Evolutionary conservation across 1,284 basidiomycete genomes (phyloP).

Genomic region (Macrocystidia cucumis): DNA sequence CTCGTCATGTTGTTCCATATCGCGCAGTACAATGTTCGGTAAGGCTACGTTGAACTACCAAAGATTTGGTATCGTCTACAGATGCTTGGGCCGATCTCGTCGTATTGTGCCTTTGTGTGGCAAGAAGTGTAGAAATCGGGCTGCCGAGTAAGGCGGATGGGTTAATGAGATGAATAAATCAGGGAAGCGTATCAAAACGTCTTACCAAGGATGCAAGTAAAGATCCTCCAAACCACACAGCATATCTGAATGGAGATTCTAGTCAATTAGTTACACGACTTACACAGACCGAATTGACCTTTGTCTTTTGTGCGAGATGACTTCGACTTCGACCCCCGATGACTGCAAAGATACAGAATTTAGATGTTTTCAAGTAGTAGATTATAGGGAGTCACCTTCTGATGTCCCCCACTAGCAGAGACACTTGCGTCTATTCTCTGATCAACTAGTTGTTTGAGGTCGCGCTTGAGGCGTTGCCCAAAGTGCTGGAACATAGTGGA

Average conservation of each 20-base stretch:
- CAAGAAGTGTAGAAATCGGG: slow-evolving; percentile 98
- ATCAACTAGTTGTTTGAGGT: slow-evolving; percentile 92
- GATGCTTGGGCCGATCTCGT: slow-evolving; percentile 95
- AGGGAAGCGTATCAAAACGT: not conserved
- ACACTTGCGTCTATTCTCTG: slow-evolving; percentile 80
- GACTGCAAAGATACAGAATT: slow-evolving; percentile 60
- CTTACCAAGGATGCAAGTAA: slow-evolving; percentile 83
- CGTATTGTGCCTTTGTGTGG: slow-evolving; percentile 96
- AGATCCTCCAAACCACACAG: slow-evolving; percentile 98
- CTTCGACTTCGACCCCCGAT: slow-evolving; percentile 92
- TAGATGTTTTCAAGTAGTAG: slow-evolving; percentile 9
- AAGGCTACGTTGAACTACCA: slow-evolving; percentile 72
- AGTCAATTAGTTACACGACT: slow-evolving; percentile 8
- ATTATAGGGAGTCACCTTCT: slow-evolving; percentile 44
- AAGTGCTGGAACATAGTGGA: slow-evolving; percentile 99
- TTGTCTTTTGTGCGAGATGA: slow-evolving; percentile 98
- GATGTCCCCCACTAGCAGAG: slow-evolving; percentile 66
- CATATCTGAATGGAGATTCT: slow-evolving; percentile 47
- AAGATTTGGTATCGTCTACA: slow-evolving; percentile 94
- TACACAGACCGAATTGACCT: slow-evolving; percentile 35
- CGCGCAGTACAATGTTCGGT: not conserved
- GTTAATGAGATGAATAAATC: slow-evolving; percentile 7
- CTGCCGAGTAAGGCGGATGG: slow-evolving; percentile 35
- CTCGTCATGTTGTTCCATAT: not conserved
- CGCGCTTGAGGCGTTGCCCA: slow-evolving; percentile 90